These are phyloP conservation scores for Ganoderma leucocontextum DNA, from an alignment of 1,284 basidiomycete genomes.

Conservation along the genomic window DNA sequence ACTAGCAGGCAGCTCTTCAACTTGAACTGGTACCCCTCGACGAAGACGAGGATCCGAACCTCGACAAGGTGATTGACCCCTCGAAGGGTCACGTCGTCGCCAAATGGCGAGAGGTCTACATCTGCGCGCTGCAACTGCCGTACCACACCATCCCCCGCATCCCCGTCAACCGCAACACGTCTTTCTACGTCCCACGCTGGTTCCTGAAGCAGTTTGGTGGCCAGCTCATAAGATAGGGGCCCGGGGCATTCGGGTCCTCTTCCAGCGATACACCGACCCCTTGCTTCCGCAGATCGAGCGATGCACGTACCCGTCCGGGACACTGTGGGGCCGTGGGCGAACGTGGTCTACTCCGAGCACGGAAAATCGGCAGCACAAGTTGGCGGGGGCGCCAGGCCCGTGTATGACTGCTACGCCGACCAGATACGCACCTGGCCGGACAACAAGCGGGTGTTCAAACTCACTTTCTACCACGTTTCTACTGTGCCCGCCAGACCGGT, in stretches of 20 bases:
- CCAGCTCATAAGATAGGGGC: neutral
- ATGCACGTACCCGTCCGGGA: neutral
- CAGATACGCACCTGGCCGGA: neutral
- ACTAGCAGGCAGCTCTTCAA: neutral
- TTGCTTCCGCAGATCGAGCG: neutral
- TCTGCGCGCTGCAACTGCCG: neutral
- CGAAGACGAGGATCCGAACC: neutral
- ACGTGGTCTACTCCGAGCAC: neutral
- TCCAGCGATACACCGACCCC: neutral
- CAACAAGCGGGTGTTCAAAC: neutral
- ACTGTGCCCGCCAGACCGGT: neutral
- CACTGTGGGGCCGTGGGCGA: slow-evolving; percentile 3
- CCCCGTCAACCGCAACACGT: slow-evolving; percentile 6
- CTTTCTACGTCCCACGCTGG: slow-evolving; percentile 7
- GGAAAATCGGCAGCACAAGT: neutral
- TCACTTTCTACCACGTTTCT: neutral
- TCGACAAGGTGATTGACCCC: neutral
- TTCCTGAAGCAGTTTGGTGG: neutral
- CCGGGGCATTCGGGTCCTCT: neutral
- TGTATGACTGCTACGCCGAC: neutral
- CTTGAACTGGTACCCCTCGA: neutral
- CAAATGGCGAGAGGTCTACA: neutral
- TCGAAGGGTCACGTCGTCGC: neutral
- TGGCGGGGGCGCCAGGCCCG: neutral
- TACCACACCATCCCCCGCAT: slow-evolving; percentile 4